phyloP scores from a whole-genome alignment of 2,329 filamentous ascomycete species.

The Mollisia scopiformis region DNA sequence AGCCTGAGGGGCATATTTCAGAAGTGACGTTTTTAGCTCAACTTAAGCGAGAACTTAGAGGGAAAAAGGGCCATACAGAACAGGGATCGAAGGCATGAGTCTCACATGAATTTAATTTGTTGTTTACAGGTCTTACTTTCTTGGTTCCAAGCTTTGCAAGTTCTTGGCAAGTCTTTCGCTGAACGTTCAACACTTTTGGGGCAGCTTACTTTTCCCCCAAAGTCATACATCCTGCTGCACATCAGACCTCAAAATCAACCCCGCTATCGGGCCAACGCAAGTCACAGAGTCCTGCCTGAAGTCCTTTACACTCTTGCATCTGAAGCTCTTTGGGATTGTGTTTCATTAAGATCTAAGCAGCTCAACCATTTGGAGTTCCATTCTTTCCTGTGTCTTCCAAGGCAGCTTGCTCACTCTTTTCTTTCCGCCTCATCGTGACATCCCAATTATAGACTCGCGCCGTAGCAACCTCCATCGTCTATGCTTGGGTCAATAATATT shows the following conservation, averaged over 20 bases:
- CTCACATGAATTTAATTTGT: background rate
- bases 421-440: conserved; percentile 91
- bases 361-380: conserved; percentile 36
- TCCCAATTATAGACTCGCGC: conserved; percentile 99
- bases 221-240: background rate
- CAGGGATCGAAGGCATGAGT: background rate
- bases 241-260: background rate
- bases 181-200: background rate
- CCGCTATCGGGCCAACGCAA: background rate
- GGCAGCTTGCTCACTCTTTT: conserved; percentile 68
- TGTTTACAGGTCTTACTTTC: background rate
- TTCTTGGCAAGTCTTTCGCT: background rate
- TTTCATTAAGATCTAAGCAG: conserved; percentile 5
- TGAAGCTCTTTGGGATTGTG: background rate
- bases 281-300: background rate
- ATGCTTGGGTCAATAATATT: conserved; percentile 16
- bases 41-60: conserved; percentile 3
- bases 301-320: background rate
- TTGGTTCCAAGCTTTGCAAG: background rate
- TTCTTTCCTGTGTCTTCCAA: conserved; percentile 37
- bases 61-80: background rate
- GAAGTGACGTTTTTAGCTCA: conserved; percentile 2
- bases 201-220: background rate
- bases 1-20: too few relatives aligned
- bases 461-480: conserved; percentile 85